Evolutionary conservation across 192 early-diverging fungal species (phyloP).

Genomic region (Podila minutissima): DNA sequence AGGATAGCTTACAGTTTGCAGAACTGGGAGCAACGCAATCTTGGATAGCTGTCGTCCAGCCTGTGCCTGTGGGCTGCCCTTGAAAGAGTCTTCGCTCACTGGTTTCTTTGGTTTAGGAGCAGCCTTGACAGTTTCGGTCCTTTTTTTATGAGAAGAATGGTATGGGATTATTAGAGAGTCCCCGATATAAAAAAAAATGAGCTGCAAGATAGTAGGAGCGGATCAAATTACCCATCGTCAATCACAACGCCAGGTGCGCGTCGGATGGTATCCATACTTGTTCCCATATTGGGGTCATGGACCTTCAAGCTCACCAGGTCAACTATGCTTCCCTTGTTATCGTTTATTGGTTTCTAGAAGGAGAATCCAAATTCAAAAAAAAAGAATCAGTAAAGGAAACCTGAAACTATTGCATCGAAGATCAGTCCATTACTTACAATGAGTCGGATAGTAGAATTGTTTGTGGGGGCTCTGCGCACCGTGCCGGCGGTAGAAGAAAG

Average conservation of each 20-base stretch:
- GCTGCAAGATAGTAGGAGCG: neutral
- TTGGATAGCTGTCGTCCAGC: constrained; percentile 44
- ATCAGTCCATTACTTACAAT: constrained; percentile 7
- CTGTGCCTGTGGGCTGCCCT: constrained; percentile 27
- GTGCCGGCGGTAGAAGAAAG: constrained; percentile 24
- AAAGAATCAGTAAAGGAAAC: neutral
- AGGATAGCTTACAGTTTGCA: constrained; percentile 22
- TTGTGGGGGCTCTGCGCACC: constrained; percentile 13
- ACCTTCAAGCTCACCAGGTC: constrained; percentile 30
- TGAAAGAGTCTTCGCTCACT: constrained; percentile 23
- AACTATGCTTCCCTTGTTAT: constrained; percentile 22
- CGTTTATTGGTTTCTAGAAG: constrained; percentile 18
- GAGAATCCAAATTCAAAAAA: neutral
- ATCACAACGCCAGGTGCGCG: constrained; percentile 21
- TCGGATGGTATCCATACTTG: constrained; percentile 1
- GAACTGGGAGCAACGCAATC: constrained; percentile 35
- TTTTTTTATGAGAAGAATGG: neutral
- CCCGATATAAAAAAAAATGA: neutral
- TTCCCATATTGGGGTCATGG: neutral
- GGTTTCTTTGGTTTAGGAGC: constrained; percentile 20
- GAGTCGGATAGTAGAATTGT: constrained; percentile 19
- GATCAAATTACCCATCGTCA: constrained; percentile 38
- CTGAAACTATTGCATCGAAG: neutral
- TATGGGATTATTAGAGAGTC: neutral
- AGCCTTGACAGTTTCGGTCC: constrained; percentile 41